Evolutionary conservation across 164 flowering plant species (phyloP), one percentile per base, ranked within the genome.

Genomic region (Liriodendron chinense): DNA sequence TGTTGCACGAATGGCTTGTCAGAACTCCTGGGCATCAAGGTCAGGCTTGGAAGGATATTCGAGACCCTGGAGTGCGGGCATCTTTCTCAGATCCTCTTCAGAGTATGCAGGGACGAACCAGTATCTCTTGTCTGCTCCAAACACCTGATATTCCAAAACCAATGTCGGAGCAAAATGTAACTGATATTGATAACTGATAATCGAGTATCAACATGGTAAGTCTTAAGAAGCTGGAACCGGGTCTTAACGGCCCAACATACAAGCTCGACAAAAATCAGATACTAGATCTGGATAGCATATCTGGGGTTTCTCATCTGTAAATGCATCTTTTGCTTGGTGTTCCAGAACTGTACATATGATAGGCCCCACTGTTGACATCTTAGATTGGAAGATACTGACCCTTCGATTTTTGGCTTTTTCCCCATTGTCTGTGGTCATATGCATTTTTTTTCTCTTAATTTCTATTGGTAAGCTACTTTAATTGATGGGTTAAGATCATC

Each of bases 61-160:
- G 66, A 96, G 89, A 50, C 99, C 99, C 79, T 96, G 98, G 70
- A 96, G 94, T 43, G 90, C 92, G 10, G 99, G 98, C 79, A 94
- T 92, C 68, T 89, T 81, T 48, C 97, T 81, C 14, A 91, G 50
- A 76, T 96, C 97, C 63, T 96, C 98, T 75, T 92, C 94, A 1
- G 96, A 84, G 76, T 92, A 92, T 1, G 86, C 85, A 12, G 96
- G 96, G 73, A 92, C 78, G 76, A 92, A 88, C 96, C 94, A 92
- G 79, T 88, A 92, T 69, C 70, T 77, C 76, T 74, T 84, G 75
- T 92, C 91, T 14, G 81, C 81, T 21, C 96, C 96, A 81, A 92
- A 92, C 24, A 92, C 96, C 96, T 92, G 82, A 73, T 20, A 47
- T 53, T 23, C 23, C 77, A 72, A 67, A 34, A 43, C 43, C 23